phyloP scores from a whole-genome alignment of 306 rosid genomes.

The Cyclanthera cordifolia region DNA sequence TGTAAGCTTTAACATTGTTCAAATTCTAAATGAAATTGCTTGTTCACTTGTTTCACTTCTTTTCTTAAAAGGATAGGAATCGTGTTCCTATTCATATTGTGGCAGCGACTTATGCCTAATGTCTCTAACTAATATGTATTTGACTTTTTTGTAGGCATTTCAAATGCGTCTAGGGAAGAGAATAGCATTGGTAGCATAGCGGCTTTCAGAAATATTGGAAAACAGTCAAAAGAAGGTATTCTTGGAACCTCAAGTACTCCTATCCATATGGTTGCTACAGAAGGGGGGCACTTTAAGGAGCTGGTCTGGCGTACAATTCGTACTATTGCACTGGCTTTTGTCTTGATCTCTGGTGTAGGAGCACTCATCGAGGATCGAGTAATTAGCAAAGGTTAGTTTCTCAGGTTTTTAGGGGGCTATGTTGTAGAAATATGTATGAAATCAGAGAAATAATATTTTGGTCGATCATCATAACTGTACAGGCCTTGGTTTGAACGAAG shows the following conservation, averaged over 20 bases:
- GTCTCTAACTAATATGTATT: neutral
- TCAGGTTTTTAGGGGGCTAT: slow-evolving; percentile 7
- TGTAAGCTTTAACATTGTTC: neutral
- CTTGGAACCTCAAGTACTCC: slow-evolving; percentile 75
- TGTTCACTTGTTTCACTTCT: too few relatives aligned
- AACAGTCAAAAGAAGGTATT: slow-evolving; percentile 41
- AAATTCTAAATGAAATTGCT: neutral
- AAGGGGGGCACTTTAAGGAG: slow-evolving; percentile 59
- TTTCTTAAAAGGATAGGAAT: neutral
- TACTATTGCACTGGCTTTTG: slow-evolving; percentile 44
- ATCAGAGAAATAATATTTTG: slow-evolving; percentile 1
- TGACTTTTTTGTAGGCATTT: slow-evolving; percentile 37
- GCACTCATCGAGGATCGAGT: slow-evolving; percentile 70
- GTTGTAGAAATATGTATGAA: slow-evolving; percentile 1
- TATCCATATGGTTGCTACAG: slow-evolving; percentile 56
- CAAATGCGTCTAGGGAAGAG: slow-evolving; percentile 39
- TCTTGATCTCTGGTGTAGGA: slow-evolving; percentile 62
- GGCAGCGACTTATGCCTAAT: neutral
- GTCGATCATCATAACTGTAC: slow-evolving; percentile 14
- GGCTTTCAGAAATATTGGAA: slow-evolving; percentile 47
- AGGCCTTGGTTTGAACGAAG: slow-evolving; percentile 58
- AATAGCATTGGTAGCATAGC: slow-evolving; percentile 40
- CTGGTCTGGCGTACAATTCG: slow-evolving; percentile 67
- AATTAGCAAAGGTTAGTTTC: slow-evolving; percentile 56
- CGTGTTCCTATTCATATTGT: too few relatives aligned